Evolutionary conservation across 176 grass and related monocot species (phyloP).

Genomic region (Melocanna baccifera): DNA sequence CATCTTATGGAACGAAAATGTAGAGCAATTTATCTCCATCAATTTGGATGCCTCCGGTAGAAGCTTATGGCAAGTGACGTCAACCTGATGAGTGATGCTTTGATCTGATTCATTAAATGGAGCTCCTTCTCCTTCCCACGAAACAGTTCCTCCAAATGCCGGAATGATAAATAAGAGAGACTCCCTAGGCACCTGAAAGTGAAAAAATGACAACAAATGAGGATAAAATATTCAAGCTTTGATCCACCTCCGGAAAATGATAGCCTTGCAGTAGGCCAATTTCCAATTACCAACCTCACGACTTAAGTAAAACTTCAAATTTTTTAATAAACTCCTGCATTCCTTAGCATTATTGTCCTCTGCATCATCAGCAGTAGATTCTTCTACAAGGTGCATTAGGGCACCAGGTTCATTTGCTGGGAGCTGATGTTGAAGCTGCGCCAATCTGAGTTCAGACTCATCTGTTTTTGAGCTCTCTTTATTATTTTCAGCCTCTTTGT

Average conservation of each 20-base stretch:
- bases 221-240: background rate
- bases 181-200: slow-evolving; percentile 86
- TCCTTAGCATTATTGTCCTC: slow-evolving; percentile 60
- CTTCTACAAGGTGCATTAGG: slow-evolving; percentile 89
- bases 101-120: slow-evolving; percentile 77
- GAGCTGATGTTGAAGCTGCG: slow-evolving; percentile 90
- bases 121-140: slow-evolving; percentile 89
- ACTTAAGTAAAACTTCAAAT: slow-evolving; percentile 84
- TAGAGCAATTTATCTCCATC: background rate
- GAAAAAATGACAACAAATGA: background rate
- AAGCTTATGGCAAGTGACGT: background rate
- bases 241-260: background rate
- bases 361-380: slow-evolving; percentile 55
- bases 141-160: slow-evolving; percentile 89
- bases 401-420: slow-evolving; percentile 88
- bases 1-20: background rate
- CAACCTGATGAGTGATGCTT: slow-evolving; percentile 83
- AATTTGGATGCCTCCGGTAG: slow-evolving; percentile 1
- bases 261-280: background rate
- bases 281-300: slow-evolving; percentile 64
- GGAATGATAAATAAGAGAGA: slow-evolving; percentile 87
- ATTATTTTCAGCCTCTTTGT: slow-evolving; percentile 33
- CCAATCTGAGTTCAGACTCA: slow-evolving; percentile 84
- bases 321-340: slow-evolving; percentile 80
- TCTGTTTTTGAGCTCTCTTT: slow-evolving; percentile 48